Evolutionary conservation across 2,329 filamentous ascomycete species (phyloP), one percentile per base, ranked within the genome.

Genomic region (Trichoderma atrobrunneum): DNA sequence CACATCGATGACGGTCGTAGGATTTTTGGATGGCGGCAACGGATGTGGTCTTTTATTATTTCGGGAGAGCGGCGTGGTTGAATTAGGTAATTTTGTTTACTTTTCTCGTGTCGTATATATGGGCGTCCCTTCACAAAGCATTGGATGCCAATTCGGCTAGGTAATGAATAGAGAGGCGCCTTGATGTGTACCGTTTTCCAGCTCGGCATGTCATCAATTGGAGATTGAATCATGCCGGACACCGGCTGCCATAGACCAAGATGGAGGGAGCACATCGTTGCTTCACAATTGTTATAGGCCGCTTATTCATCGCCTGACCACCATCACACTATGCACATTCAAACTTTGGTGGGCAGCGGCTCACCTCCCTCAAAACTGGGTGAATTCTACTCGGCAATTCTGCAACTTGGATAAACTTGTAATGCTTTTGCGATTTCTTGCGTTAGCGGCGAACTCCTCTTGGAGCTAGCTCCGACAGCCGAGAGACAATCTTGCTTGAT

Each of bases 361-460:
- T 64, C 48, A 54, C 48, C 26, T 30, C 39, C 48, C 18, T 30
- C 18, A n/a, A 34, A 12, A 16, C 12, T 59, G 21, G 51, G 21
- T 10, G 32, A 30, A 24, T 30, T 16, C 54, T 24, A n/a, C 51
- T 43, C 51, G 24, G 26, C 48, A 59, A 24, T 34, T 67, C 64
- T 32, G 43, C 64, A 67, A 43, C 10, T 26, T 21, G n/a, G 43
- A 34, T 28, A 34, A n/a, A 16, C 34, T 21, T 24, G 54, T 16
- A 28, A 48, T 28, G 14, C 26, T 32, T 32, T 60, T 43, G 59
- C 11, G 65, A 43, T 68, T 36, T 68, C 54, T 16, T 60, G 56
- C 56, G 65, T 61, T 69, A 69, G 65, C 65, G 36, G 65, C 65
- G 26, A 69, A 69, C 36, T 28, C 56, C n/a, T 48, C 28, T 48